Base-by-base conservation (phyloP, 2,329 filamentous ascomycete genomes). In the Beauveria bassiana region DNA sequence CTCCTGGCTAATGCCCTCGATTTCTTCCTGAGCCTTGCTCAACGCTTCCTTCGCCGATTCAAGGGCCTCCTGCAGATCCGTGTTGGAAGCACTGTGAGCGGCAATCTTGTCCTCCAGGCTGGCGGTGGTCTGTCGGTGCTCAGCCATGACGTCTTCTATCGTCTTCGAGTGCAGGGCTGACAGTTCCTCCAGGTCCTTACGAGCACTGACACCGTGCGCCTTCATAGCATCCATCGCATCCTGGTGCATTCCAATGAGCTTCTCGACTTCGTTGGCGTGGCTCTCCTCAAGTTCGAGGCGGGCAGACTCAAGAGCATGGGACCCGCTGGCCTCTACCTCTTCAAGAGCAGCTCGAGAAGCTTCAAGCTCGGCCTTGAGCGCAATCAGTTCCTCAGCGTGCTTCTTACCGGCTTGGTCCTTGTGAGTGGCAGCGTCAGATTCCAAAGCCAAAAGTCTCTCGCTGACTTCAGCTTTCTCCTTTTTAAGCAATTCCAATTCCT, bases 1-100 rank as follows among this genome's bases (percentile, higher is more conserved):
- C 66, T 81, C 77, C 66, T 80, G 79, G 61, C 78, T 77, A 64
- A 85, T 70, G 26, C 78, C 75, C 64, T 78, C 76, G 38, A 77
- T 70, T 65, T 86, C 83, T 31, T 74, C 71, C 64, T 81, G 74
- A 2, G 76, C 70, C 68, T 79, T 78, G 57, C 70, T 72, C 18
- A 83, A 72, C 22, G 77, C 73, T 42, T 75, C 74, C 65, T 79
- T 76, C 28, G 78, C 70, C 34, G 69, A 65, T 64, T 70, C 65
- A 45, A 81, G 67, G 22, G 74, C 69, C 14, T 70, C 62, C 59
- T 78, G 66, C 20, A 76, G 68, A 20, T 75, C 71, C 1, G 68
- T 64, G 58, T 76, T 73, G 62, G 74, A 71, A 34, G 71, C 70
- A 34, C 70, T 66, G 43, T 77, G 73, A 54, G 73, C 59, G 10